Evolutionary conservation across 2,329 filamentous ascomycete species (phyloP), one percentile per base, ranked within the genome.

Genomic region (Aspergillus carbonarius): DNA sequence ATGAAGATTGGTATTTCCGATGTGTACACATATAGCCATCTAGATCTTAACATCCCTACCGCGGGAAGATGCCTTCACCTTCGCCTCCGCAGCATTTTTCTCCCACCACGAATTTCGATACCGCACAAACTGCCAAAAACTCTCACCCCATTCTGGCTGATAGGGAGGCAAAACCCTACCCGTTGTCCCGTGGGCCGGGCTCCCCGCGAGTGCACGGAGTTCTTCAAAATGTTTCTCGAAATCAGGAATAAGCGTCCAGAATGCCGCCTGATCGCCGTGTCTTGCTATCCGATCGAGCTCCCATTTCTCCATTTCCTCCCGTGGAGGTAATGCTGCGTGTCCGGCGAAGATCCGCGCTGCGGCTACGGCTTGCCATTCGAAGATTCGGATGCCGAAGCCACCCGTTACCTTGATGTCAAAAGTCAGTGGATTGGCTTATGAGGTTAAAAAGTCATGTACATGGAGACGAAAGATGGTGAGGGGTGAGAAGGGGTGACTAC

Each of bases 311-410:
- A 84, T 83, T 54, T 81, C 82, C 18, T 75, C 73, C 0, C 73
- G 34, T 0, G 79, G 61, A 0, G 86, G 86, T 1, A 87, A 70
- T 0, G 62, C 70, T 0, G 79, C 79, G 1, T 83, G 76, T 0
- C 83, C 83, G 0, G 85, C 81, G 0, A 88, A 76, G 1, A 86
- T 70, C 0, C 85, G 75, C 1, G 86, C 85, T 0, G 81, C 83
- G 3, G 83, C 76, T 0, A 88, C 85, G 12, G 85, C 84, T 68
- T 88, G 86, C 83, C 84, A 88, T 72, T 88, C 86, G 59, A 87
- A 88, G 42, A 88, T 80, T 67, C 85, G 86, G 73, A 88, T 88
- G 0, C 85, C 88, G 27, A 88, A 54, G 2, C 65, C 66, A 2
- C 57, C 66, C 5, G 60, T 59, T 25, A 67, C 63, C 60, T 84